Conservation (phyloP, 163 green algal species). For the Chloromonas sp. region DNA sequence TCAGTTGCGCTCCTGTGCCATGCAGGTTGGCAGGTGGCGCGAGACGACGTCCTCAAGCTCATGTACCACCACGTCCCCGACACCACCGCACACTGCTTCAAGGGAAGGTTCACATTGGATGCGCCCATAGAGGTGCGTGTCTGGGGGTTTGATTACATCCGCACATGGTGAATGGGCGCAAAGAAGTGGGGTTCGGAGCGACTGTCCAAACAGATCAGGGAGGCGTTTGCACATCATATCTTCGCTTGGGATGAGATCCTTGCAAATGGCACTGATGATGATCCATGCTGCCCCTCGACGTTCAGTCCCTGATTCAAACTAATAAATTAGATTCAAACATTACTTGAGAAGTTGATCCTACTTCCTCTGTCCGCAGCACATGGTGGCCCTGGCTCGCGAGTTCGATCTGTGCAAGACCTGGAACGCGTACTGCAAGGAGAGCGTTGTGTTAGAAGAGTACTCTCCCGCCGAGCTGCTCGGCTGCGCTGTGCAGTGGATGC, state of each 20-base stretch:
- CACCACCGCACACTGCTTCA: constrained; percentile 50
- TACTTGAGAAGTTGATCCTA: too few relatives aligned
- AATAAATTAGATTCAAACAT: too few relatives aligned
- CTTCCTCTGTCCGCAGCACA: constrained; percentile 28
- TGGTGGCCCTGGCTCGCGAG: constrained; percentile 55
- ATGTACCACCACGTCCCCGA: constrained; percentile 42
- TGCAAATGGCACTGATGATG: too few relatives aligned
- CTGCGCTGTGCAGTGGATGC: constrained; percentile 37
- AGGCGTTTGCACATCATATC: too few relatives aligned
- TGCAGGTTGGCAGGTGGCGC: constrained; percentile 12
- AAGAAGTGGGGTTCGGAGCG: too few relatives aligned
- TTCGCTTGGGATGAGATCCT: too few relatives aligned
- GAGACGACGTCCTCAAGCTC: constrained; percentile 44
- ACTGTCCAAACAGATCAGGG: too few relatives aligned
- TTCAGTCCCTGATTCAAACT: too few relatives aligned
- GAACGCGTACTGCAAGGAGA: constrained; percentile 24
- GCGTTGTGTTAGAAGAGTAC: constrained; percentile 5
- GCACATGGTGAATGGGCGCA: too few relatives aligned
- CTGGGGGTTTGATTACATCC: too few relatives aligned
- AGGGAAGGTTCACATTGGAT: constrained; percentile 30
- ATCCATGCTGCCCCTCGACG: too few relatives aligned
- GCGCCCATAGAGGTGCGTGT: constrained; percentile 26
- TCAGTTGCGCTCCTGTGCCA: background rate
- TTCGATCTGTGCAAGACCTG: constrained; percentile 53
- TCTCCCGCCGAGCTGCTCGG: constrained; percentile 11